Conservation (phyloP, 306 rosid genomes). For the Quercus parvula region DNA sequence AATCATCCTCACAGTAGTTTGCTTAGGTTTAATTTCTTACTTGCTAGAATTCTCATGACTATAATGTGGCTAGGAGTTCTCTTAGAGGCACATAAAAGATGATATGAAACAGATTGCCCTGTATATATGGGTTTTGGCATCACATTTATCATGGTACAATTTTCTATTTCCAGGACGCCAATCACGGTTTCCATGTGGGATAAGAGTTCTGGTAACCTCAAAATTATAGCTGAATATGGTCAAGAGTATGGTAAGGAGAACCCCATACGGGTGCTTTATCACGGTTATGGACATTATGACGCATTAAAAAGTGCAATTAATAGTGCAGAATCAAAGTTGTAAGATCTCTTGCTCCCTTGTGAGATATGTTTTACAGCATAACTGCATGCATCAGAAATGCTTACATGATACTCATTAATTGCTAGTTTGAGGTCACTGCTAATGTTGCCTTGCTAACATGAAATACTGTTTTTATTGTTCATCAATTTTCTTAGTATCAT, state of each 20-base stretch:
- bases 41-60: background rate
- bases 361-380: background rate
- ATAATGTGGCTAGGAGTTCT: background rate
- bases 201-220: slow-evolving; percentile 37
- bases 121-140: background rate
- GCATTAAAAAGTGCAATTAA: slow-evolving; percentile 26
- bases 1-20: background rate
- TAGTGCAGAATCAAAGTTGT: slow-evolving; percentile 14
- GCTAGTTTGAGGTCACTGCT: background rate
- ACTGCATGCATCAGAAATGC: background rate
- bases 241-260: slow-evolving; percentile 66
- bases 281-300: slow-evolving; percentile 84
- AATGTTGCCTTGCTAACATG: background rate
- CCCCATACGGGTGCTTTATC: slow-evolving; percentile 62
- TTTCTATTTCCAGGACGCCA: slow-evolving; percentile 67
- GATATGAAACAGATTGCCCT: background rate
- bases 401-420: background rate
- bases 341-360: slow-evolving; percentile 5
- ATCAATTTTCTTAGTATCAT: background rate
- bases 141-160: background rate
- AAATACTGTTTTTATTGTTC: background rate
- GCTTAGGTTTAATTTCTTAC: background rate
- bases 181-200: slow-evolving; percentile 69
- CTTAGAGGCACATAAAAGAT: background rate
- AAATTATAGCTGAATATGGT: slow-evolving; percentile 78